phyloP scores from a whole-genome alignment of 441 rosid species.

The Capsella rubella region DNA sequence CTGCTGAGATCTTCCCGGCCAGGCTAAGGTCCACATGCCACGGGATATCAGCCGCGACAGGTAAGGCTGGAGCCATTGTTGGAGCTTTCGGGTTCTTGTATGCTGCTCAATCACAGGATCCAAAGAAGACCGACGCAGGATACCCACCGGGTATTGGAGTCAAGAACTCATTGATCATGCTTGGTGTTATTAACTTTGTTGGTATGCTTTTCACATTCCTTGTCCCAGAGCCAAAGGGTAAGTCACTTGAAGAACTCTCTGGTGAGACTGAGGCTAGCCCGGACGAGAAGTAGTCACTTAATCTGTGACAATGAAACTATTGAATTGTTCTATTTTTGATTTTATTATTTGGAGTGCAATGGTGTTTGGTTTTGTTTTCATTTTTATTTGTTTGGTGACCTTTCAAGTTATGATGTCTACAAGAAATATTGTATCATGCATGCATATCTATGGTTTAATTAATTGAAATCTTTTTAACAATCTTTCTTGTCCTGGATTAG shows the following conservation, averaged over 20 bases:
- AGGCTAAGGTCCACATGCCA: slow-evolving; percentile 64
- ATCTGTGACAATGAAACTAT: background rate
- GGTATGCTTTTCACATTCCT: slow-evolving; percentile 57
- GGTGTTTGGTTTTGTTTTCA: slow-evolving; percentile 2
- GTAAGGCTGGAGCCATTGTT: slow-evolving; percentile 64
- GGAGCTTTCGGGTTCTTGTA: slow-evolving; percentile 66
- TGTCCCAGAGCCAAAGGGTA: slow-evolving; percentile 62
- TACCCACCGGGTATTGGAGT: slow-evolving; percentile 56
- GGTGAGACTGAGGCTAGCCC: slow-evolving; percentile 51
- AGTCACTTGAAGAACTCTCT: slow-evolving; percentile 60
- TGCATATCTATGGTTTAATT: background rate
- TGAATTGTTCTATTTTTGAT: background rate
- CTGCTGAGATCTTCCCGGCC: slow-evolving; percentile 62
- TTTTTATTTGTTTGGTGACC: background rate
- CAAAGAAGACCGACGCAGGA: slow-evolving; percentile 40
- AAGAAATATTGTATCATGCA: background rate
- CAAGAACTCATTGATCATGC: slow-evolving; percentile 49
- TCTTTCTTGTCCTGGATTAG: background rate
- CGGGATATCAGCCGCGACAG: slow-evolving; percentile 64
- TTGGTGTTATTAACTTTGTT: slow-evolving; percentile 45
- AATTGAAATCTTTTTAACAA: background rate
- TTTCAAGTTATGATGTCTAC: background rate
- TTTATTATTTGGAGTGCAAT: background rate
- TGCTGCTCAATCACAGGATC: slow-evolving; percentile 50
- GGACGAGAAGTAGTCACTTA: slow-evolving; percentile 15